These are phyloP conservation scores for Fusarium nanum DNA, from an alignment of 2,329 filamentous ascomycete genomes.

Conservation along the genomic window DNA sequence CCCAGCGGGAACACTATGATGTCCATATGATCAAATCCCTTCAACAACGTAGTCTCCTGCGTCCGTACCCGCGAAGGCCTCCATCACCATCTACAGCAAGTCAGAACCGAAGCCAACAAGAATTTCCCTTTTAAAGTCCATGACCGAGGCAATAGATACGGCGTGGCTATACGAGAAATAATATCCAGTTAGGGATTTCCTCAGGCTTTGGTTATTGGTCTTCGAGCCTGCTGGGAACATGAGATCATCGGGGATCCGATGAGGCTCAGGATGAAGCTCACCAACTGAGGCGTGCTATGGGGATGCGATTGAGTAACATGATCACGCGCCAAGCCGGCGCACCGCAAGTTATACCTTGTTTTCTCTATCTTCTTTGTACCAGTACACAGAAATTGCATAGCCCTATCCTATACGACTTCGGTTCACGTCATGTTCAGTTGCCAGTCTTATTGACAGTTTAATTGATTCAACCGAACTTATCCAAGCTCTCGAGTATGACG, in stretches of 20 bases:
- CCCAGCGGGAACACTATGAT: not conserved
- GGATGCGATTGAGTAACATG: not conserved
- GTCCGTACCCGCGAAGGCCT: slow-evolving; percentile 4
- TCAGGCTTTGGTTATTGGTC: slow-evolving; percentile 11
- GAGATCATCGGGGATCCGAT: fast-evolving
- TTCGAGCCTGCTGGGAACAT: not conserved
- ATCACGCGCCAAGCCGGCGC: not conserved
- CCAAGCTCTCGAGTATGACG: not conserved
- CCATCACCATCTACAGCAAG: slow-evolving; percentile 10
- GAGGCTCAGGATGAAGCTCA: slow-evolving; percentile 36
- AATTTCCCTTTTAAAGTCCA: slow-evolving; percentile 13
- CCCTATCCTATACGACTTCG: not conserved
- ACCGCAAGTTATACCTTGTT: not conserved
- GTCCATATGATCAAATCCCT: not conserved
- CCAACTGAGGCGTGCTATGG: not conserved
- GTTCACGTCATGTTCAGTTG: fast-evolving
- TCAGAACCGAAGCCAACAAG: slow-evolving; percentile 28
- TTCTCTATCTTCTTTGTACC: no score
- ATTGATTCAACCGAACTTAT: no score
- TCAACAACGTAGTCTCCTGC: slow-evolving; percentile 19
- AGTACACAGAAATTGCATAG: fast-evolving
- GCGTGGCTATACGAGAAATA: no score
- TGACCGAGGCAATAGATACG: slow-evolving; percentile 13
- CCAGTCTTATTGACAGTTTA: fast-evolving
- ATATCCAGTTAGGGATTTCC: no score